Base-by-base conservation (phyloP, 805 yeast genomes). In the Metschnikowia sp. region DNA sequence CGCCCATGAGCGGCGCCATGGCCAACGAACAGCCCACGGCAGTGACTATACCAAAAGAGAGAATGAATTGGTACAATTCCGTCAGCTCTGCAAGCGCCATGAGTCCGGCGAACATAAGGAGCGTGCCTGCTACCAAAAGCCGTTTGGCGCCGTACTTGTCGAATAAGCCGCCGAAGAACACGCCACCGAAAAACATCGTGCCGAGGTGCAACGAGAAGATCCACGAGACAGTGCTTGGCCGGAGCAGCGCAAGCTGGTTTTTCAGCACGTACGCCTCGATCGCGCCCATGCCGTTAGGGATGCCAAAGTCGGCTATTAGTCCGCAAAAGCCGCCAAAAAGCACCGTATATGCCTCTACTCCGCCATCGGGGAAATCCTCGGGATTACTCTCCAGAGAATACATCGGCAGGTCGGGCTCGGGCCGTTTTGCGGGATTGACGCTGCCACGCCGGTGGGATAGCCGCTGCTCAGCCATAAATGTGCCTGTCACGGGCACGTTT, bases 31-130 rank as follows among this genome's bases (percentile, higher is more conserved):
- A 58, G 1, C 79, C 79, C 1, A 76, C 42, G 0, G 81, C 80
- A 11, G 49, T 45, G 22, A 45, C 33, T 10, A 77, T 56, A 30
- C 84, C 78, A 59, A 78, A 81, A 8, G 78, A 69, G 11, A 81
- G 59, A 32, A 82, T 66, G 46, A 82, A 74, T 48, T 81, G 85
- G 55, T 72, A 77, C 12, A 76, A 66, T 9, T 66, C 58, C 2
- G 62, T 61, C 37, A 78, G 73, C 40, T 66, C 69, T 0, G 76
- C 80, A 8, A 77, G 73, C 2, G 75, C 70, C 50, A 76, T 60
- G 34, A 76, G 47, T 1, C 81, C 80, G 4, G 61, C 60, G 30
- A 67, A 60, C 22, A 69, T 59, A 10, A 72, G 48, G 0, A 65
- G 13, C 1, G 75, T 57, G 1, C 80, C 81, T 4, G 66, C 50